Base-by-base conservation (phyloP, 371 early-diverging fungal species). In the Actinomortierella ambigua region DNA sequence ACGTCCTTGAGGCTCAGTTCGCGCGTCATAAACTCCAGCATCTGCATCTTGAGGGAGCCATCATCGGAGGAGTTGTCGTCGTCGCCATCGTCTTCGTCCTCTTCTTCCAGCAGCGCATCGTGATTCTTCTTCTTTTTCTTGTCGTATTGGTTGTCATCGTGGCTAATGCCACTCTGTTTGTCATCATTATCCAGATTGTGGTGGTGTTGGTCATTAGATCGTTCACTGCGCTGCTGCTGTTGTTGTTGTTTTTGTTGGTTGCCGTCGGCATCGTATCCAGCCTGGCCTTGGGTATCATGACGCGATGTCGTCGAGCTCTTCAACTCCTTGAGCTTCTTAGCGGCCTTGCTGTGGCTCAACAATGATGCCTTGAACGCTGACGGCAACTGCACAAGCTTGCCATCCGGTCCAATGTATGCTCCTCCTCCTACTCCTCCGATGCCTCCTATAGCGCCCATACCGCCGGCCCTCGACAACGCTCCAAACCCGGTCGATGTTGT, bases 1-100 rank as follows among this genome's bases (percentile, higher is more conserved):
- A 73, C 75, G 53, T 73, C 75, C 57, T 67, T 66, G 2, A 73
- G 61, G 9, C 67, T 63, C 61, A 73, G 43, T 18, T 73, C 75
- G 43, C 63, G 63, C 41, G 67, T 53, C 75, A 73, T 73, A 53
- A 73, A 53, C 53, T 67, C 26, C 63, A 73, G 62, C 64, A 66
- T 63, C 51, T 63, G 44, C 20, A 63, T 43, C 28, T 67, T 63
- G 27, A 63, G 61, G 34, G 57, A 53, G 20, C 23, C 40, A 14
- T 27, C 39, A 13, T 51, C 47, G 20, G 48, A 22, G 20, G 48
- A 8, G 24, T 48, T 8, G 48, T 22, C 13, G 29, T 29, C 14
- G n/a, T 53, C 53, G 22, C 40, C 53, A 34, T 53, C 34, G 17
- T 29, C 44, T 6, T 15, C 3, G 20, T 13, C 44, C 44, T 13